Evolutionary conservation across 192 early-diverging fungal species (phyloP).

Genomic region (Podila verticillata): DNA sequence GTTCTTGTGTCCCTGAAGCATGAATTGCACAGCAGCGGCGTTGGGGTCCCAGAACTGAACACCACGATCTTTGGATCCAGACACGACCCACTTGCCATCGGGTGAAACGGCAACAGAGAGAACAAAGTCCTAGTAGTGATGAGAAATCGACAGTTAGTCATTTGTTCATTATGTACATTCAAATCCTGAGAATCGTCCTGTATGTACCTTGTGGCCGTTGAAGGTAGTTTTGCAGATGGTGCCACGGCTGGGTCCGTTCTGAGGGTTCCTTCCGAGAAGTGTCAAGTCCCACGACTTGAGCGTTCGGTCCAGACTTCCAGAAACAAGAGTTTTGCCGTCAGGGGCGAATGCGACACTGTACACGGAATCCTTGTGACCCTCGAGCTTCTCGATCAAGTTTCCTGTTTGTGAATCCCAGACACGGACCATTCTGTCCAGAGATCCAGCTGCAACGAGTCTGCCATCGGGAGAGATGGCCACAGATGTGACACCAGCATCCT

Average conservation of each 20-base stretch:
- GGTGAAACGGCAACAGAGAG: slow-evolving; percentile 90
- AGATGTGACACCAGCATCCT: slow-evolving; percentile 94
- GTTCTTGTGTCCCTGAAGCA: slow-evolving; percentile 97
- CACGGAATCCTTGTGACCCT: slow-evolving; percentile 95
- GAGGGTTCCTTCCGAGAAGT: slow-evolving; percentile 39
- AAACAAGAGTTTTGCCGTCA: slow-evolving; percentile 90
- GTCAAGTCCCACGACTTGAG: slow-evolving; percentile 92
- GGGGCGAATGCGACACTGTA: slow-evolving; percentile 96
- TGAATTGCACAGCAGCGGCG: slow-evolving; percentile 75
- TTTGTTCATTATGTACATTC: too few species aligned
- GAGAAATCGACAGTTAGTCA: too few species aligned
- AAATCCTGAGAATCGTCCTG: too few species aligned
- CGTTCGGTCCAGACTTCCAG: slow-evolving; percentile 92
- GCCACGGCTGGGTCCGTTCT: slow-evolving; percentile 34
- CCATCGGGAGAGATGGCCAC: slow-evolving; percentile 94
- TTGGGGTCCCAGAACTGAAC: slow-evolving; percentile 96
- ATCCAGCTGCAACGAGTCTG: slow-evolving; percentile 86
- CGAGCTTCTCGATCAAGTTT: slow-evolving; percentile 83
- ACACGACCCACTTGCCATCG: slow-evolving; percentile 90
- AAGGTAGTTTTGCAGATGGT: slow-evolving; percentile 57
- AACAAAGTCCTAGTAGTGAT: slow-evolving; percentile 81
- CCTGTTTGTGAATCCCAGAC: slow-evolving; percentile 91
- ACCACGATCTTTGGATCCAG: slow-evolving; percentile 90
- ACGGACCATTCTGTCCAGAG: slow-evolving; percentile 92
- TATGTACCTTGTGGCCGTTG: slow-evolving; percentile 56